Base-by-base conservation (phyloP, 306 rosid genomes). In the Cucumis cinereus region DNA sequence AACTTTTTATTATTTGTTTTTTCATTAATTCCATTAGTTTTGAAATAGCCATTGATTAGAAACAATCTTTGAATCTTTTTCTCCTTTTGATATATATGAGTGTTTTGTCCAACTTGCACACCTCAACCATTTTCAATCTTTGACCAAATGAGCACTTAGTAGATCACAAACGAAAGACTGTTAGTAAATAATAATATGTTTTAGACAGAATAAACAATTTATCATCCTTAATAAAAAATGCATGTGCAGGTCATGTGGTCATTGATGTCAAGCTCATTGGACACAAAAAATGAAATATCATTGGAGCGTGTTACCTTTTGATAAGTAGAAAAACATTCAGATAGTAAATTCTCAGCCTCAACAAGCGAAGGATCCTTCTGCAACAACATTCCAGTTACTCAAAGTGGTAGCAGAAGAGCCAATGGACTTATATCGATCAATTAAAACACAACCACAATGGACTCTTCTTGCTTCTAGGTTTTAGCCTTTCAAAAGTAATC, bases 261-360 rank as follows among this genome's bases (percentile, higher is more conserved):
- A 40, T 12, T 41, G 49, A 68, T 41, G 53, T n/a, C 33, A 12
- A 8, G 10, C 50, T 38, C 30, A 20, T 20, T 28, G 54, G 19
- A 43, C n/a, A 43, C 12, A 11, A 41, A 19, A 16, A 36, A 20
- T n/a, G 45, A 72, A 79, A 47, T 19, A 19, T 12, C 14, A 17
- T 28, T 6, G 6, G 35, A 41, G 14, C 36, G 8, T 12, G 23
- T 52, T 4, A 92, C 97, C 93, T 84, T 86, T 77, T 77, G 87
- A 84, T 90, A 92, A 85, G 92, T 79, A 74, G 85, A 84, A 63
- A 92, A 69, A 83, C 96, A 88, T 77, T 87, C 83, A 52, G 62
- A 78, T 23, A 92, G 90, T 54, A 89, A 82, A 76, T 78, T 79
- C 82, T 82, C 81, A 69, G 88, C 96, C 78, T 87, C 81, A 38